These are phyloP conservation scores for Pseudopediastrum boryanum DNA, from an alignment of 139 green algal species.

Conservation along the genomic window DNA sequence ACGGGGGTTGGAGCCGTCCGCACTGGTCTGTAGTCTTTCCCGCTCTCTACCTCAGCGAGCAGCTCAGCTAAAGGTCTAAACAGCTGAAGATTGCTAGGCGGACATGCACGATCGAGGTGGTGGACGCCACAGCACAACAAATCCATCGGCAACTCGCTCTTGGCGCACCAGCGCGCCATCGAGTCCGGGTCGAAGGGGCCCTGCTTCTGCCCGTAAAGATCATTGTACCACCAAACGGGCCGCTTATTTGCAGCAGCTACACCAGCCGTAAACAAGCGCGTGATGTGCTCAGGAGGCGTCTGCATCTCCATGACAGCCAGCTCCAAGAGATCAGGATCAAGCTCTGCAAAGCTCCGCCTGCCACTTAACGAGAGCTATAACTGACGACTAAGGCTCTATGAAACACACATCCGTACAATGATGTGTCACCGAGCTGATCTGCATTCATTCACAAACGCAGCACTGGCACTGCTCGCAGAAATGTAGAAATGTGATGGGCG, in stretches of 20 bases:
- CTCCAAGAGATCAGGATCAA: too few relatives aligned
- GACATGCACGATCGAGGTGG: neutral
- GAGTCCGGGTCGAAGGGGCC: slow-evolving; percentile 32
- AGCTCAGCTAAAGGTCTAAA: slow-evolving; percentile 27
- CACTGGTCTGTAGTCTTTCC: slow-evolving; percentile 20
- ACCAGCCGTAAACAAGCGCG: slow-evolving; percentile 25
- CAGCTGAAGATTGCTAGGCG: neutral
- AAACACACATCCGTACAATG: too few relatives aligned
- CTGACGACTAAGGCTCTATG: too few relatives aligned
- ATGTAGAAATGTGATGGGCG: too few relatives aligned
- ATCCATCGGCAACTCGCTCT: slow-evolving; percentile 25
- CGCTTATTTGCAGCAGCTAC: slow-evolving; percentile 5
- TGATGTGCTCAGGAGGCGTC: neutral
- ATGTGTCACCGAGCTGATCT: too few relatives aligned
- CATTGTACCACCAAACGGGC: slow-evolving; percentile 36
- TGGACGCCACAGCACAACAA: slow-evolving; percentile 11
- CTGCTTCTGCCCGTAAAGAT: slow-evolving; percentile 29
- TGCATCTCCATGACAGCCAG: neutral
- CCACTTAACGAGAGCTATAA: too few relatives aligned
- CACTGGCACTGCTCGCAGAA: too few relatives aligned
- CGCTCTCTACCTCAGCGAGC: slow-evolving; percentile 15
- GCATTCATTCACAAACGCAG: too few relatives aligned
- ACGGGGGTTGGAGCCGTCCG: too few relatives aligned
- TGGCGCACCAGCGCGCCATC: slow-evolving; percentile 22
- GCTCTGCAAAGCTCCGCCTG: too few relatives aligned